Evolutionary conservation across 2,329 filamentous ascomycete genomes (phyloP), one percentile per base, ranked within the genome.

Genomic region (Xylaria sp.): DNA sequence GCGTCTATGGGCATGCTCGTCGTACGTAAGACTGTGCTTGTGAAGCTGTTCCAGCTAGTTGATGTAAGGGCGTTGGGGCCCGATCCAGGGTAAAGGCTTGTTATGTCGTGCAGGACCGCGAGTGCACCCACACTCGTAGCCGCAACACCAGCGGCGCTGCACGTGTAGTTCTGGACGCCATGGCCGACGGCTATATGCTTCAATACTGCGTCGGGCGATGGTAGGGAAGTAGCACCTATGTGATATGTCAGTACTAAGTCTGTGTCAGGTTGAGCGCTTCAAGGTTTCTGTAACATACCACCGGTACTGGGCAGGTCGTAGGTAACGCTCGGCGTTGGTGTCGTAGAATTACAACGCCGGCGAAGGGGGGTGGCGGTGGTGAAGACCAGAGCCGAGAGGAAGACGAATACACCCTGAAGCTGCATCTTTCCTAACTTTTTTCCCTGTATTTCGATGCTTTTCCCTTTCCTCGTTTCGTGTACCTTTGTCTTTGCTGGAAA

Each of bases 91-190:
- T 86, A 88, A n/a, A 89, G 80, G 3, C 72, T 39, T 13, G 84
- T 85, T 72, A 85, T 81, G 74, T 90, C 88, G 84, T 88, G 89
- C 69, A 90, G 85, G 63, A 86, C 84, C 70, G 89, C 89, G 28
- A 89, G 81, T 56, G 89, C 89, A 55, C 89, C 88, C 23, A 80
- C 78, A n/a, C 84, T 78, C 6, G 74, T 74, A 37, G 84, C 81
- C 0, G 74, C 72, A 2, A 77, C 78, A 10, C 80, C 78, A 18
- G 75, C 71, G 13, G 75, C 65, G 37, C 74, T 77, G 80, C 90
- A 92, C 46, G 87, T 90, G 83, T 92, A 92, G 85, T 92, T 92
- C 76, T 92, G 90, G 74, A 90, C 86, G 66, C 90, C 90, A 74
- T 90, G 86, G 73, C 89, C 90, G 51, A 92, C 80, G 65, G 84